Percentiles rank a stretch among this genome's conserved stretches.
Conservation (phyloP, 768 basidiomycete species). For the Suillus discolor region DNA sequence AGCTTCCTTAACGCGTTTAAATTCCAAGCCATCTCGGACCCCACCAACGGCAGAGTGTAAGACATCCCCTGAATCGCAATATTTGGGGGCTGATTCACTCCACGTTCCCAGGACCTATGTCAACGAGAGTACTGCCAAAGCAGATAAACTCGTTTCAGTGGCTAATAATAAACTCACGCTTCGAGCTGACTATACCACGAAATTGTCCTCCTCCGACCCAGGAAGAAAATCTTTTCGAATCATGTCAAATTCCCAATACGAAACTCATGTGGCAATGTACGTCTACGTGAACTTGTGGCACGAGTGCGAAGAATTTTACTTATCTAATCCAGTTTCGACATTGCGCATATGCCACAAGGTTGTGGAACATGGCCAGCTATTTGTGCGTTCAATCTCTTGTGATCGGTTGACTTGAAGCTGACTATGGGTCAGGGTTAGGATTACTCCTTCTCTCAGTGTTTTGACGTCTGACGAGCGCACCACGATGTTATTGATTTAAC, state of each 20-base stretch:
- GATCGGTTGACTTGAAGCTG: constrained; percentile 2
- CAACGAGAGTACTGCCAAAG: constrained; percentile 46
- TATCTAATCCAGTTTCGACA: constrained; percentile 32
- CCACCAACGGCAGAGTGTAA: constrained; percentile 38
- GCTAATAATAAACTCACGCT: constrained; percentile 41
- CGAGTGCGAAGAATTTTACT: background rate
- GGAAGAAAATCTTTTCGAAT: constrained; percentile 42
- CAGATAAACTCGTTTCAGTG: constrained; percentile 59
- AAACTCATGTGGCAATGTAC: constrained; percentile 36
- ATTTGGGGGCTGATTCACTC: background rate
- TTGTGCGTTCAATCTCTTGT: constrained; percentile 26
- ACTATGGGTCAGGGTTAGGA: constrained; percentile 27
- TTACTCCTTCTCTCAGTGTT: background rate
- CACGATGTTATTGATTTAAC: background rate
- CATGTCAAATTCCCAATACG: constrained; percentile 31
- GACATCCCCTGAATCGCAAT: constrained; percentile 10
- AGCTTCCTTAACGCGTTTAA: constrained; percentile 45
- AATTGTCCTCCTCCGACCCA: constrained; percentile 29
- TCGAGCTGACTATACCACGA: constrained; percentile 35
- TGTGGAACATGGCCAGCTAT: constrained; percentile 43
- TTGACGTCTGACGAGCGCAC: constrained; percentile 9
- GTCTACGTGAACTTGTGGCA: constrained; percentile 6
- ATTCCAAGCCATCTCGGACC: constrained; percentile 29
- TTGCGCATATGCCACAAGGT: constrained; percentile 39
- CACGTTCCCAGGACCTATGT: constrained; percentile 42